phyloP scores from a whole-genome alignment of 164 flowering plant species.

The Stephania cephalantha region DNA sequence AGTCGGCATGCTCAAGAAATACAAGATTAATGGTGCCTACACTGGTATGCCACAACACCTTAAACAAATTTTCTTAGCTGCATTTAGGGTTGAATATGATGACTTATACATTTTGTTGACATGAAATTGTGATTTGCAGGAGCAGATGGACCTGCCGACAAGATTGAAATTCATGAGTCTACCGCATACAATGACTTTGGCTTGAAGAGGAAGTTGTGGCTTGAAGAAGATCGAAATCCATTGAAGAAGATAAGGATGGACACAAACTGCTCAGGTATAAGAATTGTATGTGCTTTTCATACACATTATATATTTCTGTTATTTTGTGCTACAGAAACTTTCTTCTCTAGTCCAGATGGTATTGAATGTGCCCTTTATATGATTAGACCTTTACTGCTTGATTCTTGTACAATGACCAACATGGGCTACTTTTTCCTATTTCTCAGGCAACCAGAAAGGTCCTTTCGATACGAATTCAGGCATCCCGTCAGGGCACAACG shows the following conservation, averaged over 20 bases:
- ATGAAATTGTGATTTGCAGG: conserved; percentile 18
- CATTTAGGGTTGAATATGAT: neutral
- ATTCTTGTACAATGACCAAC: too few species aligned
- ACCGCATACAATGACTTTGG: conserved; percentile 2
- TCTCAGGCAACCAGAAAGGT: neutral
- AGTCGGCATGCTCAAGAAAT: conserved; percentile 1
- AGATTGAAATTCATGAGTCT: neutral
- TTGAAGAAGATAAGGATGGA: conserved; percentile 25
- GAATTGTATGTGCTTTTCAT: too few species aligned
- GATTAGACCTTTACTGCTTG: too few species aligned
- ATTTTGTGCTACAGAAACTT: too few species aligned
- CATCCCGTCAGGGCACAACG: conserved; percentile 18
- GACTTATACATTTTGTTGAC: neutral
- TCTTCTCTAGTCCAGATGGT: too few species aligned
- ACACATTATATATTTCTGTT: too few species aligned
- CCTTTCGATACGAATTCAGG: conserved; percentile 1
- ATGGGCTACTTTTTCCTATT: too few species aligned
- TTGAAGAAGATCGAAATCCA: conserved; percentile 20
- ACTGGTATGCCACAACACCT: neutral
- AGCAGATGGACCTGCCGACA: conserved; percentile 18
- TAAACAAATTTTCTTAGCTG: neutral
- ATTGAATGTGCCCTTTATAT: too few species aligned
- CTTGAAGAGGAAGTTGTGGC: conserved; percentile 4
- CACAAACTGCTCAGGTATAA: conserved; percentile 17
- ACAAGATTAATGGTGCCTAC: neutral